Conservation (phyloP, 2,329 filamentous ascomycete species). For the Bipolaris oryzae region DNA sequence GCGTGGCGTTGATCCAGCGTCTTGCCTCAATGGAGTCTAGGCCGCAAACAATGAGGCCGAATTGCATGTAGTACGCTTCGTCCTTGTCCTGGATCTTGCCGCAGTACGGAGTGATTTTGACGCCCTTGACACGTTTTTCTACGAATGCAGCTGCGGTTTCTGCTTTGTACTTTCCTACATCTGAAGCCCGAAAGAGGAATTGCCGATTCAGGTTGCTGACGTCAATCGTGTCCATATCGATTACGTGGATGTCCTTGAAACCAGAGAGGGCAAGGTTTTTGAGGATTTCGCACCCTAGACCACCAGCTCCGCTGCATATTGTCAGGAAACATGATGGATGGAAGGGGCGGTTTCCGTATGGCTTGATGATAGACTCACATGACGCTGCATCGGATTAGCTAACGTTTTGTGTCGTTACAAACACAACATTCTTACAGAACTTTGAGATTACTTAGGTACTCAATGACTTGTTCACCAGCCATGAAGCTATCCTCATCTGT, state of each 20-base stretch:
- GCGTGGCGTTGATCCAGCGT: constrained; percentile 96
- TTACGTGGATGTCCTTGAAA: constrained; percentile 97
- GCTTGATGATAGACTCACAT: constrained; percentile 41
- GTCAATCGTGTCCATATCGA: constrained; percentile 99
- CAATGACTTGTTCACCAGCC: constrained; percentile 59
- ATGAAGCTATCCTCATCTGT: constrained; percentile 65
- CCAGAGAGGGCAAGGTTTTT: constrained; percentile 95
- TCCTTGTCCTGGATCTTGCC: constrained; percentile 97
- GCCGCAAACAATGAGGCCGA: constrained; percentile 90
- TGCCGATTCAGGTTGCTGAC: constrained; percentile 98
- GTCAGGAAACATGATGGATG: constrained; percentile 13
- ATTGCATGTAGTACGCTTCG: constrained; percentile 95
- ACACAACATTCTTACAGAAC: constrained; percentile 66
- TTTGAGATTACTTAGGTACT: constrained; percentile 45
- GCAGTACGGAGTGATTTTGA: constrained; percentile 92
- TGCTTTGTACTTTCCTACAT: constrained; percentile 93
- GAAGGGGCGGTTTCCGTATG: background rate
- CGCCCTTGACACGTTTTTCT: constrained; percentile 84
- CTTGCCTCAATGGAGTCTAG: constrained; percentile 96
- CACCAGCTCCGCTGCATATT: constrained; percentile 82
- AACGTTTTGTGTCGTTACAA: background rate
- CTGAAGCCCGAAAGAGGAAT: constrained; percentile 89
- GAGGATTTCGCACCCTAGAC: constrained; percentile 92
- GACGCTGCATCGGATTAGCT: constrained; percentile 41
- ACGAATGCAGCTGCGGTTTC: constrained; percentile 92